phyloP scores from a whole-genome alignment of 2,329 filamentous ascomycete species.

The Aspergillus persii region DNA sequence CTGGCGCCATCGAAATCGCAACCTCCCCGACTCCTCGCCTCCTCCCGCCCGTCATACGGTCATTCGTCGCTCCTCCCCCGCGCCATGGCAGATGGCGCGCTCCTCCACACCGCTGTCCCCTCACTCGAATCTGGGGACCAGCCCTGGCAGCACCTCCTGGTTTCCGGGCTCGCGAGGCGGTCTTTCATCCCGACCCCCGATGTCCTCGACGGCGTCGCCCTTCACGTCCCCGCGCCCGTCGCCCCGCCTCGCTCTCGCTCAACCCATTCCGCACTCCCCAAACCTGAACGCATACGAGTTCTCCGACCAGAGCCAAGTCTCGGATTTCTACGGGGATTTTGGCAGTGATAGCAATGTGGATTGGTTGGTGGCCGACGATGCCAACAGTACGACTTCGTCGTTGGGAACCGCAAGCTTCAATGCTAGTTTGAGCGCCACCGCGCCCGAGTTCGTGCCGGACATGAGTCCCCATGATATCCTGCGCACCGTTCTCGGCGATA shows the following conservation, averaged over 20 bases:
- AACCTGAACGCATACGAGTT: conserved; percentile 95
- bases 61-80: conserved; percentile 85
- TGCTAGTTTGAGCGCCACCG: conserved; percentile 69
- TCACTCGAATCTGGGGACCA: conserved; percentile 71
- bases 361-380: conserved; percentile 89
- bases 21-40: conserved; percentile 64
- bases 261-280: conserved; percentile 92
- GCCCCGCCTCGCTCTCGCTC: conserved; percentile 83
- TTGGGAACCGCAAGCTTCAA: conserved; percentile 69
- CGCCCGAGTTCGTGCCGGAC: conserved; percentile 79
- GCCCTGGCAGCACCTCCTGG: conserved; percentile 79
- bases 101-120: conserved; percentile 79
- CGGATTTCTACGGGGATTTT: conserved; percentile 85
- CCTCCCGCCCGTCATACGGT: conserved; percentile 85
- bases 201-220: conserved; percentile 75
- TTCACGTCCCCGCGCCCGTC: conserved; percentile 94
- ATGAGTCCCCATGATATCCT: conserved; percentile 99
- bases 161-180: conserved; percentile 70
- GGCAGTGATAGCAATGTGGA: conserved; percentile 87
- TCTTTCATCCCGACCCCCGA: conserved; percentile 69
- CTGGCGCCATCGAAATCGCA: conserved; percentile 59
- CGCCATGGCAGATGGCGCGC: conserved; percentile 80
- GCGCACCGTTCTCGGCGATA: conserved; percentile 86
- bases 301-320: conserved; percentile 74
- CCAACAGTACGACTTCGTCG: conserved; percentile 75